These are phyloP conservation scores for Ciborinia camelliae DNA, from an alignment of 2,329 filamentous ascomycete genomes.

Conservation along the genomic window DNA sequence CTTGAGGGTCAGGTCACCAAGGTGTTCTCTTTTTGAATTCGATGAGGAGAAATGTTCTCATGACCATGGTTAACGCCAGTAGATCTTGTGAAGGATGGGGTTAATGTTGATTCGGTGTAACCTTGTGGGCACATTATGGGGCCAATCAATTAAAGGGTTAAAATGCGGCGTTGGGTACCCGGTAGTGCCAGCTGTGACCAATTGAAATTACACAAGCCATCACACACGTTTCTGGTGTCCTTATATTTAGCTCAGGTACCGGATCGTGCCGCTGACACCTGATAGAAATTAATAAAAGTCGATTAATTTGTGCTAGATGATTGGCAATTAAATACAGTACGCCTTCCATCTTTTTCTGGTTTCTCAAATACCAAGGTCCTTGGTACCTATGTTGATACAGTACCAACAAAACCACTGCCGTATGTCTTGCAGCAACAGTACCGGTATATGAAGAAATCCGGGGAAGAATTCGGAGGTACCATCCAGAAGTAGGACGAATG, in stretches of 20 bases:
- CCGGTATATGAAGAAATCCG: background rate
- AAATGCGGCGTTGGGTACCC: background rate
- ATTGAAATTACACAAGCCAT: background rate
- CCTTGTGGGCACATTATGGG: background rate
- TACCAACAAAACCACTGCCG: background rate
- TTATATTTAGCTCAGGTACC: background rate
- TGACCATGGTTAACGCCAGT: background rate
- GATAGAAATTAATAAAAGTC: background rate
- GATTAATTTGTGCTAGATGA: background rate
- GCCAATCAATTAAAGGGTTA: background rate
- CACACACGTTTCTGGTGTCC: background rate
- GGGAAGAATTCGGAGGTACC: background rate
- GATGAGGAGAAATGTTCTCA: background rate
- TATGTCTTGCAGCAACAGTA: background rate
- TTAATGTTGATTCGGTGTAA: background rate
- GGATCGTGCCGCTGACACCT: background rate
- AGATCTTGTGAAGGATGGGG: slow-evolving; percentile 8
- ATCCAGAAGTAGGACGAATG: background rate
- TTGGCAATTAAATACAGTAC: background rate
- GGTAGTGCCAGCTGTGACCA: background rate
- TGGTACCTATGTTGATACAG: too few species aligned
- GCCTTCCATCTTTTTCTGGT: background rate
- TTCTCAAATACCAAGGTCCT: background rate
- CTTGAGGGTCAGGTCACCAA: background rate
- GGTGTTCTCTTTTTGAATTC: background rate